Conservation (phyloP, 2,329 filamentous ascomycete species). For the Venturia aucupariae region DNA sequence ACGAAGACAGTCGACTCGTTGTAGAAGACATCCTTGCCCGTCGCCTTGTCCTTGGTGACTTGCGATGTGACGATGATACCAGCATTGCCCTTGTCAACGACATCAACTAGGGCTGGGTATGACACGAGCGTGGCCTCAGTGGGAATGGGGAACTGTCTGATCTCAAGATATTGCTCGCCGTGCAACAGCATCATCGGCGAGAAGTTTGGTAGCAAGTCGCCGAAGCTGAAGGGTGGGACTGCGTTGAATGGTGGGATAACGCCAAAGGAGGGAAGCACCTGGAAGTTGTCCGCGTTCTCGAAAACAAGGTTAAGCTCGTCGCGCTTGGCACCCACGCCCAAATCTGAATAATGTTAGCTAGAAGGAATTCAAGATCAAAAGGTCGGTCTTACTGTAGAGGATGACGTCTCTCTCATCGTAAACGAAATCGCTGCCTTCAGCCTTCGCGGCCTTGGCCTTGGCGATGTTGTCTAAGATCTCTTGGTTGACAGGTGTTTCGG, state of each 20-base stretch:
- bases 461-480: constrained; percentile 13
- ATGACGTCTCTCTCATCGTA: constrained; percentile 84
- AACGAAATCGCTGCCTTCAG: constrained; percentile 19
- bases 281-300: constrained; percentile 86
- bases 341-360: constrained; percentile 34
- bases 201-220: constrained; percentile 88
- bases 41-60: constrained; percentile 75
- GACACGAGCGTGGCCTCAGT: constrained; percentile 70
- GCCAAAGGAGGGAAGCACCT: constrained; percentile 88
- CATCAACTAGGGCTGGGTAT: constrained; percentile 75
- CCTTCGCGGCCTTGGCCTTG: constrained; percentile 13
- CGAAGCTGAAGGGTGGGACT: constrained; percentile 67
- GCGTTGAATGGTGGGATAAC: constrained; percentile 92
- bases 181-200: constrained; percentile 97
- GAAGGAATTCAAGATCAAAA: not conserved
- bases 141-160: constrained; percentile 84
- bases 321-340: constrained; percentile 85
- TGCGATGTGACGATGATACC: constrained; percentile 73
- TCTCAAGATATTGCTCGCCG: constrained; percentile 95
- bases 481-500: not conserved
- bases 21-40: constrained; percentile 88
- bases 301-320: constrained; percentile 81
- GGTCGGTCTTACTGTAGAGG: constrained; percentile 58
- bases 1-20: constrained; percentile 94
- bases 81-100: constrained; percentile 89